Conservation (phyloP, 2,329 filamentous ascomycete species). For the Colletotrichum tropicale region DNA sequence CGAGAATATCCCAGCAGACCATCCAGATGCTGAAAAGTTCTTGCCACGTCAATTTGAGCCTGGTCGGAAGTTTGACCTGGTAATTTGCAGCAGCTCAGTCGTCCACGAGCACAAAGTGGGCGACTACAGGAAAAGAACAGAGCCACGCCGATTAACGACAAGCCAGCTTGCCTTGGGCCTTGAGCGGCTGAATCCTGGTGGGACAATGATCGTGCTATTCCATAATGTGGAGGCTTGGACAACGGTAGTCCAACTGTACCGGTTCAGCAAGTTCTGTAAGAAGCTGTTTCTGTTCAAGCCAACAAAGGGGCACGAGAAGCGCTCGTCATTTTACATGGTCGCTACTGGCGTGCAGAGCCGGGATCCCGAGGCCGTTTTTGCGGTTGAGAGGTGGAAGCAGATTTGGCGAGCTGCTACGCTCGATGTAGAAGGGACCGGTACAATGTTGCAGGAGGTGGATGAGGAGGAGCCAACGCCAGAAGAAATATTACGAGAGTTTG, state of each 20-base stretch:
- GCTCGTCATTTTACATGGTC: conserved; percentile 59
- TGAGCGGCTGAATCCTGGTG: conserved; percentile 39
- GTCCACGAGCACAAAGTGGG: fast-evolving
- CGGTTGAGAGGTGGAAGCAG: conserved; percentile 45
- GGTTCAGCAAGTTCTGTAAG: conserved; percentile 44
- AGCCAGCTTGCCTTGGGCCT: neutral
- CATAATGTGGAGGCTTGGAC: conserved; percentile 50
- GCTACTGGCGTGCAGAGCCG: conserved; percentile 43
- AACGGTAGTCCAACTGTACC: conserved; percentile 38
- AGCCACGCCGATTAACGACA: neutral
- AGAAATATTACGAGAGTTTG: neutral
- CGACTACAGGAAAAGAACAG: neutral
- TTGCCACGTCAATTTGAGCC: neutral
- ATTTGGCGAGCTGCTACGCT: conserved; percentile 45
- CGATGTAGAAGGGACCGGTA: conserved; percentile 22
- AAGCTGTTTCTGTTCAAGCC: conserved; percentile 50
- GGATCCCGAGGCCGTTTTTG: conserved; percentile 31
- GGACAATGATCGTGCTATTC: conserved; percentile 55
- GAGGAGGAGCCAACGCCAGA: neutral
- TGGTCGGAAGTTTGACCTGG: neutral
- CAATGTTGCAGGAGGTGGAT: neutral
- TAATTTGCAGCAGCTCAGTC: neutral
- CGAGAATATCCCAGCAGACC: neutral
- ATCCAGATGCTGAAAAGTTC: neutral
- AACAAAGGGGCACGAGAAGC: conserved; percentile 36